Evolutionary conservation across 768 basidiomycete genomes (phyloP), one percentile per base, ranked within the genome.

Genomic region (Saitozyma podzolica): DNA sequence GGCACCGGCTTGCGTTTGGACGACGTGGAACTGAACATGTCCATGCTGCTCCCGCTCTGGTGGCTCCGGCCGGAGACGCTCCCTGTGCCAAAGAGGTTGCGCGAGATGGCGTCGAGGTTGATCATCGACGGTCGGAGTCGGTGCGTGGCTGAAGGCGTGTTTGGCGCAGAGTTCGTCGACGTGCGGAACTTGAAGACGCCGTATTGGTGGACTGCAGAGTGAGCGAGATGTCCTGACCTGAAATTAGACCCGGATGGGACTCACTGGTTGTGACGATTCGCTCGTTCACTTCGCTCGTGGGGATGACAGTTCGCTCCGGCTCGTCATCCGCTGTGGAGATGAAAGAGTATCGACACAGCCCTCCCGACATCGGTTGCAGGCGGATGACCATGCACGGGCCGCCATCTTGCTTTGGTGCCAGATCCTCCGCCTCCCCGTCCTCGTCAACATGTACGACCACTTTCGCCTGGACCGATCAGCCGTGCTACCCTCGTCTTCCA

Each of bases 161-260:
- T 85, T 6, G 94, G 93, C n/a, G 84, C 80, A 20, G 93, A 88
- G 49, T 82, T 87, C 57, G 84, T 86, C 40, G 87, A 87, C 0
- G 91, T 91, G 39, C 85, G 85, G 79, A 94, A 93, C 74, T 90
- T 88, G 81, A 93, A 95, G 57, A 96, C 80, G 14, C 92, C 91
- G 63, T 87, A 92, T 75, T 90, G 90, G 51, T 74, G 67, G 58
- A 76, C 68, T 73, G 40, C 13, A 29, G 14, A 0, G 43, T 71
- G 58, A 72, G 66, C 64, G n/a, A 20, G 14, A 41, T 19, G 11
- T 29, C 9, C 45, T 29, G 29, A 29, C 29, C 29, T 5, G 2
- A 2, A 29, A 5, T 2, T 5, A 29, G 29, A 29, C 29, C 29
- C 50, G 41, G 41, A 39, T 2, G 2, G 11, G 0, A 82, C 87